phyloP scores from a whole-genome alignment of 2,329 filamentous ascomycete species.

The Ophiobolus disseminans region DNA sequence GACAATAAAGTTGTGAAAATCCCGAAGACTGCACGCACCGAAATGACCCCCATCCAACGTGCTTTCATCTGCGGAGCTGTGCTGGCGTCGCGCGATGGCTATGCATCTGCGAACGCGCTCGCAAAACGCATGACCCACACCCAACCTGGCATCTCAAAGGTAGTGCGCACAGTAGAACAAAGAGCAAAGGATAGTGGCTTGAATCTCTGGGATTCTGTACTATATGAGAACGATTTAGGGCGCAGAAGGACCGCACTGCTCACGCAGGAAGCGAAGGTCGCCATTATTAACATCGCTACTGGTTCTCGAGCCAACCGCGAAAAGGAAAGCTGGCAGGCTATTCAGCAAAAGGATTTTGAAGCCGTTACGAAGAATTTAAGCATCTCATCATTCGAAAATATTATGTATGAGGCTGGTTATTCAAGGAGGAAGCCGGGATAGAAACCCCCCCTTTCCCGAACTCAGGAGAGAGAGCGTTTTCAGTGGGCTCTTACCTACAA shows the following conservation, averaged over 20 bases:
- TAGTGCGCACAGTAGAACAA: too few species aligned
- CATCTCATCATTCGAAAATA: slow-evolving; percentile 8
- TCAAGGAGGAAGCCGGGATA: neutral
- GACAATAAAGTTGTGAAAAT: too few species aligned
- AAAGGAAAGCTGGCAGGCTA: slow-evolving; percentile 9
- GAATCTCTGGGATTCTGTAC: too few species aligned
- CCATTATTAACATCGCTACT: neutral
- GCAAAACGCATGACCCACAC: too few species aligned
- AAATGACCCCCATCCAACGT: too few species aligned
- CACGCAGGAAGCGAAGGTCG: neutral
- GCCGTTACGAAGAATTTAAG: slow-evolving; percentile 1
- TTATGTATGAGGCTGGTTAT: slow-evolving; percentile 12
- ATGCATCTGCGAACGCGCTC: too few species aligned
- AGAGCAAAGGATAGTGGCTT: too few species aligned
- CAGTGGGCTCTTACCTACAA: slow-evolving; percentile 2
- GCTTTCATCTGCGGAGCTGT: too few species aligned
- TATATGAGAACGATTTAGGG: neutral
- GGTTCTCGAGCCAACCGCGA: neutral
- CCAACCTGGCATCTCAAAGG: too few species aligned
- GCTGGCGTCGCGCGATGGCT: too few species aligned
- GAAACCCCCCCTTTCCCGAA: neutral
- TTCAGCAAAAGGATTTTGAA: slow-evolving; percentile 1
- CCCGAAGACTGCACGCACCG: too few species aligned
- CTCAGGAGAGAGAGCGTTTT: neutral
- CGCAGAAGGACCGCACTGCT: neutral